Evolutionary conservation across 495 filamentous ascomycete species (phyloP), one percentile per base, ranked within the genome.

Genomic region (Lasiosphaeris hirsuta): DNA sequence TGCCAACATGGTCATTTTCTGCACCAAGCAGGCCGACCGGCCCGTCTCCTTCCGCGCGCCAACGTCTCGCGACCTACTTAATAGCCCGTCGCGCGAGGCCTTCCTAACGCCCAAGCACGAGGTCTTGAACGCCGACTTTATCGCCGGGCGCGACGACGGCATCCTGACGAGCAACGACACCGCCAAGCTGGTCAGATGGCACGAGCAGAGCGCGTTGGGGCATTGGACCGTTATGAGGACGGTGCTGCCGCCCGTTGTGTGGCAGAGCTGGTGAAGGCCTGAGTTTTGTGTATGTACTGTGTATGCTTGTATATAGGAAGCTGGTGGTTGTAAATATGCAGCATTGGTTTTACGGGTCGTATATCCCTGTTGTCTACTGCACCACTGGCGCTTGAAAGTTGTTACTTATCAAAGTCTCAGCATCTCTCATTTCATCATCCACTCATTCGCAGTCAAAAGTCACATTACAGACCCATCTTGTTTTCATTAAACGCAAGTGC

Each of bases 211-310:
- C 57, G 93, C 93, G 4, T 58, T 88, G 35, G 86, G 86, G 40
- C 94, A 98, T 74, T 98, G 94, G 94, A 71, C 74, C 17, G 85
- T 98, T 38, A 98, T 97, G 88, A 81, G 94, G 68, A 85, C 74
- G 6, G 92, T 96, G 6, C 51, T 97, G 51, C 92, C 93, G 10
- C 78, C 74, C 54, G 68, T 69, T 17, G 85, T 97, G 5, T 98
- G 94, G 94, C 87, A 95, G 78, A 82, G 83, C 53, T 97, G 91
- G 90, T 97, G 72, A 83, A 10, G 4, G 23, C 7, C 19, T 19
- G 9, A 38, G 46, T 36, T 49, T 51, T n/a, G n/a, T n/a, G 48
- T 51, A 39, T 36, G 23, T 51, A 17, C n/a, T 18, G 49, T 49
- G 10, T n/a, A 14, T 38, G 11, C 30, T 39, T 51, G 18, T 39